Evolutionary conservation across 139 green algal species (phyloP).

Genomic region (Coccomyxa sp.): DNA sequence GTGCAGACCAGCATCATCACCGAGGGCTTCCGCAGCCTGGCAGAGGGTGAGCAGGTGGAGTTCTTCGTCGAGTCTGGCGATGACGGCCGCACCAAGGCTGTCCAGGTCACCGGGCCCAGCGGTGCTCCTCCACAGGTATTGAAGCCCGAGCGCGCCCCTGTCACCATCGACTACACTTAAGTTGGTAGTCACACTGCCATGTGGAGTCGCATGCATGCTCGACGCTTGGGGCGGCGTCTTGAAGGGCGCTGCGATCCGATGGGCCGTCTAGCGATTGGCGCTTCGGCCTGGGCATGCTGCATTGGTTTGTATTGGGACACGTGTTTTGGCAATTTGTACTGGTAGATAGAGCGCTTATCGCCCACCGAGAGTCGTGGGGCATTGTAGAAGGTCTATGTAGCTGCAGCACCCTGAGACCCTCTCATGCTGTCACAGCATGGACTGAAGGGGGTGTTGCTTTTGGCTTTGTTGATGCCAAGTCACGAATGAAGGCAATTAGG

Average conservation of each 20-base stretch:
- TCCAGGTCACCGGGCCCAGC: conserved; percentile 41
- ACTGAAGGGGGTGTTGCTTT: too few species aligned
- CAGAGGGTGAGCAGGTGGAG: conserved; percentile 70
- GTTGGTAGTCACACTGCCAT: background rate
- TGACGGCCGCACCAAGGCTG: conserved; percentile 52
- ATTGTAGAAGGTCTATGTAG: too few species aligned
- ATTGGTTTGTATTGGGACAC: background rate
- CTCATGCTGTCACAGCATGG: too few species aligned
- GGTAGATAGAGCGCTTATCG: too few species aligned
- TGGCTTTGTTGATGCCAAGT: too few species aligned
- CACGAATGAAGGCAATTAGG: too few species aligned
- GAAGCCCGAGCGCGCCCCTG: background rate
- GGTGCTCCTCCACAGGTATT: conserved; percentile 31
- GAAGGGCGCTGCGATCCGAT: too few species aligned
- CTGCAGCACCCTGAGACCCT: too few species aligned
- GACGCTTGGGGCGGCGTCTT: too few species aligned
- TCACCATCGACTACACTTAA: background rate
- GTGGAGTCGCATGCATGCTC: background rate
- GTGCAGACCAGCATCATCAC: conserved; percentile 59
- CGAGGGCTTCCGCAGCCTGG: conserved; percentile 74
- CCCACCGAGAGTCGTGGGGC: too few species aligned
- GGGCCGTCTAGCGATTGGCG: background rate
- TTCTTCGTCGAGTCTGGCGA: conserved; percentile 57
- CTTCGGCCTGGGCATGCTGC: background rate
- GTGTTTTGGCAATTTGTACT: too few species aligned